Base-by-base conservation (phyloP, 495 filamentous ascomycete genomes). In the Talaromyces trachyspermus region DNA sequence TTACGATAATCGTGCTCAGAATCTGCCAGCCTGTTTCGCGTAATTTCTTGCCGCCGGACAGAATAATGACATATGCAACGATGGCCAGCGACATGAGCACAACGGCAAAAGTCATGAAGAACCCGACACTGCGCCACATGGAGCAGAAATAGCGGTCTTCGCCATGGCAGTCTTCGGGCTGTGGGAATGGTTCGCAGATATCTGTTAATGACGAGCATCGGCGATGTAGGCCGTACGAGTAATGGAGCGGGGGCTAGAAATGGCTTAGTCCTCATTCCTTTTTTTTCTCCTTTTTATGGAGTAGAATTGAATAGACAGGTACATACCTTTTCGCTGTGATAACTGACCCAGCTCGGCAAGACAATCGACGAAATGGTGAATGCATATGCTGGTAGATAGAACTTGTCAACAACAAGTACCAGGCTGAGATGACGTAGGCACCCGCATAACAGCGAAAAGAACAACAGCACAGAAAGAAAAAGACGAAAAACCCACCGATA, bases 51-150 rank as follows among this genome's bases (percentile, higher is more conserved):
- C 89, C 89, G 9, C 91, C 89, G 1, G 71, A 65, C 47, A 95
- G 62, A 26, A 94, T 78, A 17, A 88, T 75, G 36, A 84, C 54
- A 61, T 86, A 94, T 2, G 82, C 75, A 10, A 94, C 80, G 12
- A 94, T 59, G 35, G 78, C 80, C 43, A 84, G 84, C 14, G 86
- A 75, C 66, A 95, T 80, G 23, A 89, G 52, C 29, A 95, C 78
- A 26, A 87, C 73, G 19, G 85, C 77, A 52, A 95, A 85, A 44
- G 77, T 84, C 79, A 95, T 88, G 44, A 95, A 66, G 61, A 95
- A 95, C 8, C 85, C 89, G 46, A 88, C 80, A 33, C 81, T 83
- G 25, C 86, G 78, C 91, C 91, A 97, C 78, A 94, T 85, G 51
- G 79, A 84, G 67, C 91, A 95, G 72, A 97, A 95, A 63, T 81